Evolutionary conservation across 2,329 filamentous ascomycete species (phyloP), one percentile per base, ranked within the genome.

Genomic region (Microsporum audouinii): DNA sequence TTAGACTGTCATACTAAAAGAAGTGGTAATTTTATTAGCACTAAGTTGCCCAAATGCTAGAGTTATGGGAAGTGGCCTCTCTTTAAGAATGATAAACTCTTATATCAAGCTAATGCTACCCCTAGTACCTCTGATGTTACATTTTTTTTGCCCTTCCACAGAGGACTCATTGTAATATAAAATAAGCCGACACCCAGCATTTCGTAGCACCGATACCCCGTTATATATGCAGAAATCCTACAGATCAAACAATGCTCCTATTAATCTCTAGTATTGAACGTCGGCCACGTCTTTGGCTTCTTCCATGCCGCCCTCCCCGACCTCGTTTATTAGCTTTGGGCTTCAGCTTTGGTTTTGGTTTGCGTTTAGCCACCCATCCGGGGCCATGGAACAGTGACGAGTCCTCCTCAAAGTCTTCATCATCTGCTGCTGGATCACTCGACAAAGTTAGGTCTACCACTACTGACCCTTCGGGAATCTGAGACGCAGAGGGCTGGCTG

Each of bases 391-490:
- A 41, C n/a, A 57, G 33, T 7, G 55, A 38, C 17, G 38, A 57
- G 34, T 57, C 55, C 17, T 57, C 55, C 6, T 71, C 70, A 23
- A 68, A 61, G 39, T 72, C 71, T 57, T 66, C 69, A n/a, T 66
- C 68, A 1, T 60, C 67, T 1, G 68, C 68, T 5, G 58, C 62
- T 0, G 65, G 64, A 23, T 72, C 71, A 62, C 73, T 76, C 10
- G 70, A 71, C n/a, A 69, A 65, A 6, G 74, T 76, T 49, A 76
- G 64, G 61, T 76, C 74, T 36, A 76, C 68, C 34, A 75, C 58
- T 41, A 68, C 64, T 31, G 69, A 64, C 29, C 61, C 62, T 8
- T 63, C 47, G 7, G 68, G 59, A 10, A 59, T 61, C 5, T 59
- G 60, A 36, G 60, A 58, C 5, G 34, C 57, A 14, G 34, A 34